Evolutionary conservation across 164 flowering plant genomes (phyloP).

Genomic region (Euptelea pleiosperma): DNA sequence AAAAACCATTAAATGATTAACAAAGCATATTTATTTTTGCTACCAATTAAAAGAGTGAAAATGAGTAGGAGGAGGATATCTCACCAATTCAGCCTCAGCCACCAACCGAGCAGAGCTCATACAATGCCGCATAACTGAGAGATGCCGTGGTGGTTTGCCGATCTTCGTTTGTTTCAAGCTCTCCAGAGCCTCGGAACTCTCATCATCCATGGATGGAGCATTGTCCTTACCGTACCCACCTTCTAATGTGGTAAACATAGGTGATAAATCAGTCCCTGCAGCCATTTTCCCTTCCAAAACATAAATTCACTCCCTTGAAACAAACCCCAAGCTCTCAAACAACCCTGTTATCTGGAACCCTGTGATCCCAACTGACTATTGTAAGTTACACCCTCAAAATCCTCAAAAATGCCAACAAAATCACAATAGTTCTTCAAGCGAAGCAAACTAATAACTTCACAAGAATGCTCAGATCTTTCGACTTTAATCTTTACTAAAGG

Average conservation of each 20-base stretch:
- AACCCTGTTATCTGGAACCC: slow-evolving; percentile 2
- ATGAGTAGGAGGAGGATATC: slow-evolving; percentile 7
- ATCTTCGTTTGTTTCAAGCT: slow-evolving; percentile 25
- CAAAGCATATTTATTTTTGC: too few species aligned
- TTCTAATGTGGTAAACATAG: slow-evolving; percentile 25
- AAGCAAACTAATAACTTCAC: too few species aligned
- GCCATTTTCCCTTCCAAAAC: slow-evolving; percentile 33
- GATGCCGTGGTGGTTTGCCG: slow-evolving; percentile 58
- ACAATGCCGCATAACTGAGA: slow-evolving; percentile 49
- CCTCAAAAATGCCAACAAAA: too few species aligned
- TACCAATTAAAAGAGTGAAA: too few species aligned
- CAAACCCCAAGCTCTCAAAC: slow-evolving; percentile 5
- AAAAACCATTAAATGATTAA: too few species aligned
- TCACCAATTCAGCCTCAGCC: slow-evolving; percentile 30
- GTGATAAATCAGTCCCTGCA: slow-evolving; percentile 35
- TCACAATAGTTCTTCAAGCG: too few species aligned
- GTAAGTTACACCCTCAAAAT: neutral
- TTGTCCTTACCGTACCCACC: slow-evolving; percentile 30
- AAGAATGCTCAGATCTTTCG: too few species aligned
- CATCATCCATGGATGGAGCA: slow-evolving; percentile 25
- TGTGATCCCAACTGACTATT: neutral
- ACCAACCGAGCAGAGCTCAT: slow-evolving; percentile 44
- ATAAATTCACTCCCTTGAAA: slow-evolving; percentile 15
- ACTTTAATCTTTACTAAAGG: too few species aligned
- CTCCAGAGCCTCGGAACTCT: slow-evolving; percentile 31